A percentile compares a stretch with the other conserved stretches of the same genome.
These are phyloP conservation scores for Silybum marianum DNA, from an alignment of 129 eudicot species.

Conservation along the genomic window DNA sequence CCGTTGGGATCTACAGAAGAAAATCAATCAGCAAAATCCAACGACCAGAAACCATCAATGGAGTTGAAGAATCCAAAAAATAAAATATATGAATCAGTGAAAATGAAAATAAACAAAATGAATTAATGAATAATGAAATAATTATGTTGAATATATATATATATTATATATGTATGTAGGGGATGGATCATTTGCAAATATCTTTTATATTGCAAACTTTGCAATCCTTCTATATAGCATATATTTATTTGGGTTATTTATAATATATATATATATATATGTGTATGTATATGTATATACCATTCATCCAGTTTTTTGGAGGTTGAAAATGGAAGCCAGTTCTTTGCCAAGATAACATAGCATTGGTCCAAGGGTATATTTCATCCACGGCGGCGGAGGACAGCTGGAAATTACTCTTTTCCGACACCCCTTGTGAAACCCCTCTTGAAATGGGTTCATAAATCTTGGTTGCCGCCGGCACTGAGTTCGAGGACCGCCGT, in stretches of 20 bases:
- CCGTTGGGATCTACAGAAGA: conserved; percentile 85
- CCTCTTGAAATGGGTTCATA: conserved; percentile 55
- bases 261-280: not conserved
- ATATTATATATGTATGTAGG: no score
- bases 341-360: conserved; percentile 87
- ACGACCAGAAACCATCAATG: conserved; percentile 31
- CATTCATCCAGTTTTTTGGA: conserved; percentile 92
- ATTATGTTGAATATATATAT: not conserved
- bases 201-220: no score
- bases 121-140: not conserved
- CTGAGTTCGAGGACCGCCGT: not conserved
- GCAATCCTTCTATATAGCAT: no score
- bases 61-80: conserved; percentile 9
- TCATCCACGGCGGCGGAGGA: conserved; percentile 29
- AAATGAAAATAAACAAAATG: not conserved
- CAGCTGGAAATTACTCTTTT: conserved; percentile 48
- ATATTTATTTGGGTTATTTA: no score
- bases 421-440: conserved; percentile 74
- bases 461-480: not conserved
- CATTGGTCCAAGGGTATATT: conserved; percentile 69
- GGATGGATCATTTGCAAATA: no score
- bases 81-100: conserved; percentile 23
- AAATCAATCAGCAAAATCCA: conserved; percentile 24
- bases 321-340: conserved; percentile 91
- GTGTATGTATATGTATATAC: conserved; percentile 25